Conservation (phyloP, 345 rosid genomes). For the Salix purpurea region DNA sequence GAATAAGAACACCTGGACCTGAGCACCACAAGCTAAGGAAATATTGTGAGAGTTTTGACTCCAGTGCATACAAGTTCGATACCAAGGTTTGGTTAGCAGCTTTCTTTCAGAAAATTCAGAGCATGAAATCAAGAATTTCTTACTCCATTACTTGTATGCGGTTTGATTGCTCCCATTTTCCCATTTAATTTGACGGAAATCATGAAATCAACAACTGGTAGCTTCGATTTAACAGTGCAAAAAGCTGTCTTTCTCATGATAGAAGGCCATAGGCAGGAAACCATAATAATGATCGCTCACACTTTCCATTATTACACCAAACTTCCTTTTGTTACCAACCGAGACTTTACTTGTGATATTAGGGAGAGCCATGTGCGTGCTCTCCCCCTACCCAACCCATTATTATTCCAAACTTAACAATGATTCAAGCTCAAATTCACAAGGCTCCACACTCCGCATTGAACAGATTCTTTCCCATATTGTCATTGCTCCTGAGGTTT, state of each 20-base stretch:
- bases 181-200: background rate
- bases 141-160: background rate
- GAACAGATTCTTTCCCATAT: background rate
- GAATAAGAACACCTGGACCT: background rate
- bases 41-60: background rate
- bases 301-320: constrained; percentile 3
- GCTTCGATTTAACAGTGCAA: background rate
- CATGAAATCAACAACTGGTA: background rate
- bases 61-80: too few relatives aligned
- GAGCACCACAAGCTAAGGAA: background rate
- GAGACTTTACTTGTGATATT: constrained; percentile 11
- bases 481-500: background rate
- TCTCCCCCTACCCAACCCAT: constrained; percentile 19
- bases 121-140: background rate
- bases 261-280: constrained; percentile 15
- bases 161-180: too few relatives aligned
- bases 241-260: constrained; percentile 5
- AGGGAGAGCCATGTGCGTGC: constrained; percentile 39
- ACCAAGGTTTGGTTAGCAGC: too few relatives aligned
- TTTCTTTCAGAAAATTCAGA: background rate
- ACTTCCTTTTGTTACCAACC: constrained; percentile 25
- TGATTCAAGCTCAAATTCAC: constrained; percentile 16
- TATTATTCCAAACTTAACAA: constrained; percentile 30
- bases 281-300: constrained; percentile 19
- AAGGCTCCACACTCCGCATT: constrained; percentile 5